Evolutionary conservation across 371 early-diverging fungal genomes (phyloP), one percentile per base, ranked within the genome.

Genomic region (Lichtheimia hyalospora): DNA sequence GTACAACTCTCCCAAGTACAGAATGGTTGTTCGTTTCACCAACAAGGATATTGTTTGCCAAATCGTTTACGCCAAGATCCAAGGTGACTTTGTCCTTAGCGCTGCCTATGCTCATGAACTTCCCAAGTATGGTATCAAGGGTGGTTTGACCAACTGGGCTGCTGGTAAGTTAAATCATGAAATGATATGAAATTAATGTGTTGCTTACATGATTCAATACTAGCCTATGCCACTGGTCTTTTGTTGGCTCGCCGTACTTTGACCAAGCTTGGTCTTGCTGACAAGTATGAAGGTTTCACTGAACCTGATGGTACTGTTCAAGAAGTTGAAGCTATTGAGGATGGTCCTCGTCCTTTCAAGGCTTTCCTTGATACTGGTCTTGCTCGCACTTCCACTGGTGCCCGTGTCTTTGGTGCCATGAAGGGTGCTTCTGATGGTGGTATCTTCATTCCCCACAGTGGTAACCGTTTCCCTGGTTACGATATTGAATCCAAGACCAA

Each of bases 341-440:
- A 94, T 70, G 98, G 95, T 67, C 95, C 96, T 69, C 94, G 95
- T 62, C 98, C 99, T 67, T 98, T 97, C 95, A 96, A 95, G 89
- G 94, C 93, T 67, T 99, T 93, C 94, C 89, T 99, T 61, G 99
- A 99, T 86, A 95, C 97, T 62, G 99, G 99, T 86, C 91, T 99
- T 61, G 90, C 91, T 80, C 94, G 99, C 78, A 94, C 99, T 82
- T 96, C 99, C 83, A 99, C 97, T 66, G 99, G 99, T 77, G 93
- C 97, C 77, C 94, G 95, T 85, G 94, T 99, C 77, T 99, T 99
- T 73, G 97, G 92, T 77, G 99, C 96, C 81, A 91, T 99, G 89
- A 99, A 99, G 93, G 99, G 99, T 85, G 99, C 99, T 70, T 96
- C 95, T 74, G 99, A 99, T 86, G 99, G 99, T 83, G 99, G 99